Evolutionary conservation across 164 flowering plant species (phyloP), one percentile per base, ranked within the genome.

Genomic region (Cinnamomum chago): DNA sequence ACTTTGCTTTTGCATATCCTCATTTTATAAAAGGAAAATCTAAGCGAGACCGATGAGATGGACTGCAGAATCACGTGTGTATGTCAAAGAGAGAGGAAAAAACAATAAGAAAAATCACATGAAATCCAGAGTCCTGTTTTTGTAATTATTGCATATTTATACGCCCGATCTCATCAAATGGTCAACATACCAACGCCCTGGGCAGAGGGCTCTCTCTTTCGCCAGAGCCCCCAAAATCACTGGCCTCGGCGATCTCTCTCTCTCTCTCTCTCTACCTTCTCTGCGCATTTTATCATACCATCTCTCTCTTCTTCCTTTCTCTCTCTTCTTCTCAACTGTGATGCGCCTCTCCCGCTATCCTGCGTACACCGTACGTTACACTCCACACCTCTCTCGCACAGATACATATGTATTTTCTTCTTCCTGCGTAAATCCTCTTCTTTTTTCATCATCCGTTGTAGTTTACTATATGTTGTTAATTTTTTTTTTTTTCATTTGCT

Each of bases 1-100:
- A 30, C 5, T 30, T 30, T 0, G 1, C 0, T 4, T 4, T 30
- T 30, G 1, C 0, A 6, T 3, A 3, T n/a, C n/a, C n/a, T 30
- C 5, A 30, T 30, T 30, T 30, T 30, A 30, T 30, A 2, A 30
- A 30, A 30, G 1, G 4, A 3, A 28, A 0, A 30, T 30, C 35
- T 30, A 30, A 30, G 0, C 0, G 5, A 4, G 1, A 30, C 5
- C 35, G 1, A 30, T 4, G 5, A 30, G 0, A 30, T 30, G 35
- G 5, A 30, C 0, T 30, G 5, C 35, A 3, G 5, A 3, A 30
- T 30, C 35, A 30, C 35, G 5, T 0, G 35, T 0, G 35, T 28
- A 28, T 28, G 0, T 28, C 0, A 3, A 13, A 55, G 58, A 18
- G 20, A 55, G 58, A 13, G n/a, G 0, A 20, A 55, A 20, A 3